Evolutionary conservation across 345 rosid species (phyloP).

Genomic region (Eucalyptus erythrocorys): DNA sequence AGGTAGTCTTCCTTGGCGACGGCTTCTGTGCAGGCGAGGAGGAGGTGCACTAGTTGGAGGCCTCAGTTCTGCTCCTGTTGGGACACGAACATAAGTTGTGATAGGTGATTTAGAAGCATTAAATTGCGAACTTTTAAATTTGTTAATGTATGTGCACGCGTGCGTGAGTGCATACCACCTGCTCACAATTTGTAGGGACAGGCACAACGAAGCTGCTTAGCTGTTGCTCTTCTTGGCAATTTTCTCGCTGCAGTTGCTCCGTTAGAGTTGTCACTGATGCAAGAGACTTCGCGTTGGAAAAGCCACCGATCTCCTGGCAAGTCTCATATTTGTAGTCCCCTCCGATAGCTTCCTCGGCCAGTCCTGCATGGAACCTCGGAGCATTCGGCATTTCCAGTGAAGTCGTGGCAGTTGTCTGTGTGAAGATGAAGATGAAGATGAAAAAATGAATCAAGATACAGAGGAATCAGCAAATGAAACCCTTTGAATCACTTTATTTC

Average conservation of each 20-base stretch:
- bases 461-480: no score
- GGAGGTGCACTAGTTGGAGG: conserved; percentile 49
- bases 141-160: background rate
- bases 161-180: conserved; percentile 7
- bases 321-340: background rate
- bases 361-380: conserved; percentile 6
- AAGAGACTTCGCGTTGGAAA: background rate
- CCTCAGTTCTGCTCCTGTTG: conserved; percentile 60
- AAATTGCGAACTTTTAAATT: background rate
- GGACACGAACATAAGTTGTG: background rate
- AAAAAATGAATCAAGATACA: no score
- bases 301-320: background rate
- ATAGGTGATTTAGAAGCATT: background rate
- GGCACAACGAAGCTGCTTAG: conserved; percentile 5
- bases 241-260: conserved; percentile 33
- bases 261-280: conserved; percentile 2
- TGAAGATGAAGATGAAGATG: no score
- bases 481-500: no score
- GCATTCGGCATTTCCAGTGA: conserved; percentile 15
- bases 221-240: conserved; percentile 7
- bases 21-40: conserved; percentile 52
- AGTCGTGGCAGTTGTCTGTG: background rate
- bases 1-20: conserved; percentile 52
- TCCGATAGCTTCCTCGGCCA: background rate
- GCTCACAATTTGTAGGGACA: conserved; percentile 25